Conservation (phyloP, 2,329 filamentous ascomycete genomes). For the Cryphonectria japonica region DNA sequence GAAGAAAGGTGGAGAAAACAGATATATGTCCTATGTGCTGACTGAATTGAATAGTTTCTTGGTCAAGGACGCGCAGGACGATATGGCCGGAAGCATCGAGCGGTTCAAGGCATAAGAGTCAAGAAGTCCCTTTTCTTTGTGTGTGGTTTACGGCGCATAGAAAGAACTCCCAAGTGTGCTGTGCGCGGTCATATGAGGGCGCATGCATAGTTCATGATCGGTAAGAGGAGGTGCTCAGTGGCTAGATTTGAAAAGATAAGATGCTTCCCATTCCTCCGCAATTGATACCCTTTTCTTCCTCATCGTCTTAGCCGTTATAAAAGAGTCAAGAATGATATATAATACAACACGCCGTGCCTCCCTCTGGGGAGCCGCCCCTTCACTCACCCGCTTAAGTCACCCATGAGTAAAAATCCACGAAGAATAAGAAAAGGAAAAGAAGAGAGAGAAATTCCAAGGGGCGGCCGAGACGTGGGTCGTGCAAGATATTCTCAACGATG, state of each 20-base stretch:
- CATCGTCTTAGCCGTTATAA: not conserved
- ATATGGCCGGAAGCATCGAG: constrained; percentile 65
- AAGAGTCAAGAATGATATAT: not conserved
- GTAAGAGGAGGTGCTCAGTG: not conserved
- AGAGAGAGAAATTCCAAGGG: not conserved
- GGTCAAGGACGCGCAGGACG: constrained; percentile 81
- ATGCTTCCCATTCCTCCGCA: not conserved
- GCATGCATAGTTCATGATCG: not conserved
- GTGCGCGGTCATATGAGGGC: not conserved
- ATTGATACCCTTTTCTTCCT: constrained; percentile 4
- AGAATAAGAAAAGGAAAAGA: not conserved
- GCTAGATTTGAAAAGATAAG: not conserved
- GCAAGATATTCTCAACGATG: not conserved
- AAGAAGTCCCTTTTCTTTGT: not conserved
- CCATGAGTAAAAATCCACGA: not conserved
- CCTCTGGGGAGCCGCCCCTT: not conserved
- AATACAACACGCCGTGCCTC: not conserved
- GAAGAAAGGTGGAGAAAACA: not conserved
- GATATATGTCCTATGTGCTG: constrained; percentile 33
- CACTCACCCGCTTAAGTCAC: not conserved
- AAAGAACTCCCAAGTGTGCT: not conserved
- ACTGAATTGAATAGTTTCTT: constrained; percentile 66
- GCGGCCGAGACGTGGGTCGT: not conserved
- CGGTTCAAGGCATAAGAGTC: constrained; percentile 67
- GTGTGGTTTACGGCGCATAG: not conserved